These are phyloP conservation scores for Wallacemonas rigidus DNA, from an alignment of 208 protist species.

Conservation along the genomic window DNA sequence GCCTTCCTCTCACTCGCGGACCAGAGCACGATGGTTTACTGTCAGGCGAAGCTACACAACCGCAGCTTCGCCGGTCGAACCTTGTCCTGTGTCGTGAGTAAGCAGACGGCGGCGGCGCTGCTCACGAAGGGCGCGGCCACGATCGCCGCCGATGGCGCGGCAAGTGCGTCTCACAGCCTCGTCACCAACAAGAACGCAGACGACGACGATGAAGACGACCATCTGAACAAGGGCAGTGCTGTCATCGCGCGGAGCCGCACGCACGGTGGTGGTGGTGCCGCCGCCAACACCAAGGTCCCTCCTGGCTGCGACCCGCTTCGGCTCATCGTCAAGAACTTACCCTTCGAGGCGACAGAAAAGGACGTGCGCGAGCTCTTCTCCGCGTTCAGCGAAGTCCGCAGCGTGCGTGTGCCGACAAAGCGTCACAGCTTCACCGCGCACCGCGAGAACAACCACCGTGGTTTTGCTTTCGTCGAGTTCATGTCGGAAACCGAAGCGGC, in stretches of 20 bases:
- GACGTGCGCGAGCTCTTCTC: slow-evolving; percentile 97
- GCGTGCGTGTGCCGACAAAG: slow-evolving; percentile 96
- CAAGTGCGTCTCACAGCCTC: background rate
- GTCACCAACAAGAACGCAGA: background rate
- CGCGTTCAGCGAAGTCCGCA: slow-evolving; percentile 96
- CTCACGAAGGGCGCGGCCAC: background rate
- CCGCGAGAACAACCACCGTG: slow-evolving; percentile 92
- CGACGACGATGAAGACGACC: slow-evolving; percentile 29
- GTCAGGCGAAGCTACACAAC: slow-evolving; percentile 57
- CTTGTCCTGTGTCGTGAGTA: slow-evolving; percentile 76
- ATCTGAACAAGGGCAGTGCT: slow-evolving; percentile 21
- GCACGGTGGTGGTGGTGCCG: background rate
- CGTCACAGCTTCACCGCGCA: slow-evolving; percentile 74
- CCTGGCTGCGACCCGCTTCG: slow-evolving; percentile 90
- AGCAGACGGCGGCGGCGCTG: slow-evolving; percentile 44
- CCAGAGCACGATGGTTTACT: slow-evolving; percentile 57
- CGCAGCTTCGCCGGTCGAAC: slow-evolving; percentile 55
- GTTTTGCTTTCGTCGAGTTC: slow-evolving; percentile 99
- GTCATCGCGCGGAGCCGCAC: slow-evolving; percentile 31
- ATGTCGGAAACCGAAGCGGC: slow-evolving; percentile 94
- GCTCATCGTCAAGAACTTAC: slow-evolving; percentile 97
- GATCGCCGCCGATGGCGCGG: background rate
- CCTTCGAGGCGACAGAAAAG: slow-evolving; percentile 97
- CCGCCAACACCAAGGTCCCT: slow-evolving; percentile 39
- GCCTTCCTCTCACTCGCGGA: slow-evolving; percentile 90